phyloP scores from a whole-genome alignment of 31 red algal species.

The Porphyra umbilicalis region DNA sequence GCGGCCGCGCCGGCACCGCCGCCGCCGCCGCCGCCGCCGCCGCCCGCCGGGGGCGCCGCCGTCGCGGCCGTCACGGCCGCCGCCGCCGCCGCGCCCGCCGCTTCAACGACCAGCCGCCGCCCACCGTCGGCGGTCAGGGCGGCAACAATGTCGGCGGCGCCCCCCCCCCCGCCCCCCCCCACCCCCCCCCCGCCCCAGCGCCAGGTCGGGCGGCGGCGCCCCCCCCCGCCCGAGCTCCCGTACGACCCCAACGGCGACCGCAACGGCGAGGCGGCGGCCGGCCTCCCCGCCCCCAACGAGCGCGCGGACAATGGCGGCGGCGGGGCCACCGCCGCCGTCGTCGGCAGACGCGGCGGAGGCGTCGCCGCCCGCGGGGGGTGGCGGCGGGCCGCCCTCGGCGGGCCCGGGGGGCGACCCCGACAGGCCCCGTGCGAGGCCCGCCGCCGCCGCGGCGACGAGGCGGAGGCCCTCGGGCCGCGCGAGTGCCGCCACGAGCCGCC shows the following conservation, averaged over 20 bases:
- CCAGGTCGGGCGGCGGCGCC: too few relatives aligned
- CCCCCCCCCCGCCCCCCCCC: neutral
- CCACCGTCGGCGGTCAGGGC: neutral
- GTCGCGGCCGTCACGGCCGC: neutral
- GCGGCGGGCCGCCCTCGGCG: neutral
- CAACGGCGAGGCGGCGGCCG: neutral
- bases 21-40: neutral
- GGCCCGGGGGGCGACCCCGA: neutral
- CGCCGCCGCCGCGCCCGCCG: neutral
- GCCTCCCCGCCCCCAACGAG: neutral
- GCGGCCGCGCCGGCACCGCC: neutral
- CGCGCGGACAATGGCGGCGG: neutral
- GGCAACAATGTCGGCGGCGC: neutral
- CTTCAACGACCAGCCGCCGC: neutral
- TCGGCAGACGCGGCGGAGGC: neutral
- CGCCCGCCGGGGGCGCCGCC: neutral
- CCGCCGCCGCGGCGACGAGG: neutral
- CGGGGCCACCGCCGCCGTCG: neutral
- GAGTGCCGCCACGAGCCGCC: neutral
- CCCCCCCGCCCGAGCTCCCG: neutral
- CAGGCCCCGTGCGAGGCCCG: neutral
- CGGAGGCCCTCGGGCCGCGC: neutral
- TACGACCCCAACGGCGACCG: neutral
- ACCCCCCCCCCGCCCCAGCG: too few relatives aligned
- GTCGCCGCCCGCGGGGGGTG: neutral